These are phyloP conservation scores for Mycena alexandri DNA, from an alignment of 768 basidiomycete genomes.

Conservation along the genomic window DNA sequence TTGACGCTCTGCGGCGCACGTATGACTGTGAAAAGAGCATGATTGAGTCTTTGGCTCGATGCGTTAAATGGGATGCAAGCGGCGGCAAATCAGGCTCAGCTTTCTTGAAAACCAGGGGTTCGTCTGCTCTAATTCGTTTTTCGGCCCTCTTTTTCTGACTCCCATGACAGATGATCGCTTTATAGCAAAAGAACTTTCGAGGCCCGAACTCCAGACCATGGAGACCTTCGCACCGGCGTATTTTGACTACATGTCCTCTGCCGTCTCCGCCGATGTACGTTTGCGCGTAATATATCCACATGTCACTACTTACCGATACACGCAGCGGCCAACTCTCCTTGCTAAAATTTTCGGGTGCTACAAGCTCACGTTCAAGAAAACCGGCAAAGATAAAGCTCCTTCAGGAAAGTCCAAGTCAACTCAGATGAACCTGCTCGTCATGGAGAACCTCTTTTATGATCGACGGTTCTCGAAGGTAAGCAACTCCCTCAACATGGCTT, in stretches of 20 bases:
- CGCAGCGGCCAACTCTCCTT: conserved; percentile 90
- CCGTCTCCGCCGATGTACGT: conserved; percentile 85
- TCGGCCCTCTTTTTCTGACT: background rate
- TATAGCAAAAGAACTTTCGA: conserved; percentile 96
- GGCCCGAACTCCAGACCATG: conserved; percentile 92
- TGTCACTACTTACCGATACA: conserved; percentile 29
- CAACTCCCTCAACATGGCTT: conserved; percentile 52
- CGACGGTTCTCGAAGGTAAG: conserved; percentile 87
- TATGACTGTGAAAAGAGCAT: conserved; percentile 96
- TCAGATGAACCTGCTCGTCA: conserved; percentile 95
- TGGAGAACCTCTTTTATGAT: conserved; percentile 98
- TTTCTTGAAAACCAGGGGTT: conserved; percentile 95
- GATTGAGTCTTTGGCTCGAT: conserved; percentile 92
- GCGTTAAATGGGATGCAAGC: conserved; percentile 95
- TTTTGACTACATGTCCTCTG: conserved; percentile 98
- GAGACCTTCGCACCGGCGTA: conserved; percentile 97
- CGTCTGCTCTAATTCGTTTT: conserved; percentile 27
- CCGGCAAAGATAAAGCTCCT: conserved; percentile 72
- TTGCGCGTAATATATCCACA: conserved; percentile 13
- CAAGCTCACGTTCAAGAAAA: conserved; percentile 91
- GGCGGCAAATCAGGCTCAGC: conserved; percentile 98
- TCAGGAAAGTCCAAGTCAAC: conserved; percentile 79
- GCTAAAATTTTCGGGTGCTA: conserved; percentile 98
- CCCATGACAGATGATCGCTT: conserved; percentile 88
- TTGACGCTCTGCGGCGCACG: conserved; percentile 91